phyloP scores from a whole-genome alignment of 2,329 filamentous ascomycete genomes.

The Talaromyces sp. region DNA sequence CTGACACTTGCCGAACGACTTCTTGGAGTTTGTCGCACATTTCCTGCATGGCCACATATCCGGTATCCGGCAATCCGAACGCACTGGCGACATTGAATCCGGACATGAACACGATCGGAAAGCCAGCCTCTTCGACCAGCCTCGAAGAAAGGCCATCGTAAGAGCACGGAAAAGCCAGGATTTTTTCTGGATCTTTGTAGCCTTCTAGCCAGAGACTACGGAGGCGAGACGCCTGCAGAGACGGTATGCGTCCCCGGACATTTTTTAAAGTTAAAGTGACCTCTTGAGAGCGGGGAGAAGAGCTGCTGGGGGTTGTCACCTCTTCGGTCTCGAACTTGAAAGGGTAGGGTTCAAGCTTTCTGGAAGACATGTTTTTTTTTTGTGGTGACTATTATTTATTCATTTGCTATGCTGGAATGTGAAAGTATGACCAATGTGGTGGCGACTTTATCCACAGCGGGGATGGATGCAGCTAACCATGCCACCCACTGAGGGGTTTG shows the following conservation, averaged over 20 bases:
- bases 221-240: slow-evolving; percentile 15
- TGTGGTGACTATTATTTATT: not conserved
- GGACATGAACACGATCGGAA: slow-evolving; percentile 42
- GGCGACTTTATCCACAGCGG: not conserved
- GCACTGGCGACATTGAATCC: slow-evolving; percentile 40
- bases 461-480: not conserved
- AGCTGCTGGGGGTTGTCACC: not conserved
- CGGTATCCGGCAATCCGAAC: slow-evolving; percentile 43
- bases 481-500: not conserved
- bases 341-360: slow-evolving; percentile 7
- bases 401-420: not conserved
- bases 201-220: slow-evolving; percentile 39
- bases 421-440: not conserved
- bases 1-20: slow-evolving; percentile 27
- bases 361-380: not conserved
- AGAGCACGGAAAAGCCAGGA: slow-evolving; percentile 40
- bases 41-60: slow-evolving; percentile 46
- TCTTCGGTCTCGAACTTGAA: slow-evolving; percentile 7
- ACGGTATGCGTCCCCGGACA: slow-evolving; percentile 7
- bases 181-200: slow-evolving; percentile 37
- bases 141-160: slow-evolving; percentile 43
- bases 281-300: not conserved
- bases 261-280: slow-evolving; percentile 2
- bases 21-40: slow-evolving; percentile 45
- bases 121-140: slow-evolving; percentile 43